Base-by-base conservation (phyloP, 1,284 basidiomycete genomes). In the Fistulina hepatica region DNA sequence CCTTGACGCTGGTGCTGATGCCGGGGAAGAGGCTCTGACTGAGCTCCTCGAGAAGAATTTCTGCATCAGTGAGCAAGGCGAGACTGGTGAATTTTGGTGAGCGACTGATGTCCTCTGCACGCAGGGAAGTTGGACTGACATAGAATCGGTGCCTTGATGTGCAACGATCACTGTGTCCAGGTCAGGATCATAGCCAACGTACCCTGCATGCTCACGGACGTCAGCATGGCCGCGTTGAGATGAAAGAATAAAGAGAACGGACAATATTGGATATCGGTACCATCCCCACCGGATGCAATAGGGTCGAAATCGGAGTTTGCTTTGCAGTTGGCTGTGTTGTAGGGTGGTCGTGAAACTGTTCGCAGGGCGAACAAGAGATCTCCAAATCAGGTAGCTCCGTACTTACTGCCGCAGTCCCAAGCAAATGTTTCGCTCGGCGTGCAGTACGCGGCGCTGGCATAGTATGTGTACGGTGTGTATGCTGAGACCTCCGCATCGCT, bases 281-380 rank as follows among this genome's bases (percentile, higher is more conserved):
- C 75, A 46, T 81, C 66, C 2, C 77, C 78, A 23, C 78, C 79
- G 1, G 73, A 63, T 7, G 75, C 76, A 2, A 72, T 55, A 1
- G 74, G 70, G 19, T 64, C 34, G 50, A 81, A 81, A 3, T 48
- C 56, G 1, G 70, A 48, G 46, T 74, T 77, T 6, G 64, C 68
- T 20, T 64, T 38, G 48, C 78, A 81, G 39, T 66, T 64, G 0
- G 50, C 73, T 75, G 33, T 11, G 15, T n/a, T 11, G n/a, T n/a
- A n/a, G n/a, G n/a, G n/a, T n/a, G n/a, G n/a, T n/a, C n/a, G n/a
- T n/a, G n/a, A n/a, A n/a, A n/a, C n/a, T n/a, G n/a, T n/a, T n/a
- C n/a, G n/a, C n/a, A n/a, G n/a, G n/a, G n/a, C n/a, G n/a, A n/a
- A n/a, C n/a, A n/a, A n/a, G n/a, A n/a, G n/a, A n/a, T n/a, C n/a